A percentile compares a stretch with the other conserved stretches of the same genome.
These are phyloP conservation scores for Trametes versicolor DNA, from an alignment of 1,284 basidiomycete species.

Conservation along the genomic window DNA sequence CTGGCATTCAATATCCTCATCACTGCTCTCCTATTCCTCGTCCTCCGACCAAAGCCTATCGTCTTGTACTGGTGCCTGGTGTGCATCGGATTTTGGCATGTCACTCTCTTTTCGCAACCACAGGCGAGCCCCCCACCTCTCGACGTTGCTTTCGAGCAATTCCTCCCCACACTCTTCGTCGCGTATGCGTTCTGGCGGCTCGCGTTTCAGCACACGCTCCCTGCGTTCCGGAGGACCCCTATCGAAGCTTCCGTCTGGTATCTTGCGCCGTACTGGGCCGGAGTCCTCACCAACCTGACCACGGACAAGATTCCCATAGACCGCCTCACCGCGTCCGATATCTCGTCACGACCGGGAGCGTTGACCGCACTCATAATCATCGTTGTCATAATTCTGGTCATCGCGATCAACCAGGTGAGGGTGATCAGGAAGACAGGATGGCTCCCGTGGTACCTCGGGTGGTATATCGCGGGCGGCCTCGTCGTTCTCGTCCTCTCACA, in stretches of 20 bases:
- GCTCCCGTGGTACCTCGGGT: constrained; percentile 77
- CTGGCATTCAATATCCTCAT: constrained; percentile 78
- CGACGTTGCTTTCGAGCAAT: constrained; percentile 76
- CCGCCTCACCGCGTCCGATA: constrained; percentile 77
- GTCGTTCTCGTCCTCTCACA: constrained; percentile 72
- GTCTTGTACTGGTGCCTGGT: constrained; percentile 82
- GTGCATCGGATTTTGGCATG: constrained; percentile 90
- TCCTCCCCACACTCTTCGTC: constrained; percentile 84
- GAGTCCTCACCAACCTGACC: constrained; percentile 72
- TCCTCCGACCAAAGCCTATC: constrained; percentile 79
- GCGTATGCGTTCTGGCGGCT: constrained; percentile 85
- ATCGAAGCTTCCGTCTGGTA: constrained; percentile 82
- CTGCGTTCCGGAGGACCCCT: constrained; percentile 72
- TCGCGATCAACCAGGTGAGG: constrained; percentile 81
- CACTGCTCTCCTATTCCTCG: constrained; percentile 72
- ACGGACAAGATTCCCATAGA: constrained; percentile 78
- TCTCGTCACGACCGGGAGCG: constrained; percentile 74
- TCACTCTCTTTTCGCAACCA: constrained; percentile 84
- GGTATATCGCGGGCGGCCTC: constrained; percentile 77
- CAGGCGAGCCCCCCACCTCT: constrained; percentile 73
- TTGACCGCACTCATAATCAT: constrained; percentile 79
- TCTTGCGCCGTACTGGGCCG: constrained; percentile 85
- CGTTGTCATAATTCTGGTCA: constrained; percentile 65
- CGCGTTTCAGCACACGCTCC: constrained; percentile 79
- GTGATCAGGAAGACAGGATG: constrained; percentile 87